Percentiles rank a stretch among this genome's conserved stretches.
These are phyloP conservation scores for Phialophora chinensis DNA, from an alignment of 2,329 filamentous ascomycete genomes.

Conservation along the genomic window DNA sequence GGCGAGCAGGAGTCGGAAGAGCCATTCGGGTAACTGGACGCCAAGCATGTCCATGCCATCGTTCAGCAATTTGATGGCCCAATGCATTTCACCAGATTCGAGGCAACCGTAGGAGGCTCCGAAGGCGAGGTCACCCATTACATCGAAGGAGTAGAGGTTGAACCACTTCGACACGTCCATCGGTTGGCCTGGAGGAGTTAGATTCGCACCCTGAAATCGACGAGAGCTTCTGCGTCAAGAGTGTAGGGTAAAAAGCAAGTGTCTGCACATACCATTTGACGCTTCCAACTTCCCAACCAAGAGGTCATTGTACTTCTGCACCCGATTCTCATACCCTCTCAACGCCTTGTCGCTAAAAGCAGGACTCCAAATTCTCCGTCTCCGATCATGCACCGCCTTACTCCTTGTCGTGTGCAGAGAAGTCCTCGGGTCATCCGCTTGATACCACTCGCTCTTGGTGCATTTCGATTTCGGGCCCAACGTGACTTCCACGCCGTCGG, in stretches of 20 bases:
- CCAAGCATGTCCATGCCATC: conserved; percentile 40
- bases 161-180: conserved; percentile 51
- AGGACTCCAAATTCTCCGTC: conserved; percentile 50
- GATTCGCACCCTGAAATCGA: neutral
- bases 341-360: conserved; percentile 52
- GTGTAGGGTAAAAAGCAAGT: neutral
- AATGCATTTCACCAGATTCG: conserved; percentile 40
- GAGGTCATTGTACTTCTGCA: conserved; percentile 46
- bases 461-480: conserved; percentile 49
- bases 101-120: conserved; percentile 45
- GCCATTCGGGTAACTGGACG: conserved; percentile 36
- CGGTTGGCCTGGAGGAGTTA: conserved; percentile 25
- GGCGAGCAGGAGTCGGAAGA: conserved; percentile 33
- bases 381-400: conserved; percentile 46
- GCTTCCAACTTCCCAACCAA: conserved; percentile 43
- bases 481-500: conserved; percentile 44
- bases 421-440: conserved; percentile 42
- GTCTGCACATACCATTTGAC: conserved; percentile 33
- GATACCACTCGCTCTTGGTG: conserved; percentile 52
- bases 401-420: conserved; percentile 51
- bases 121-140: conserved; percentile 47
- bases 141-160: conserved; percentile 44
- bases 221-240: neutral
- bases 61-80: conserved; percentile 47
- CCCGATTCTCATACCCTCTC: conserved; percentile 50